Conservation (phyloP, 2,329 filamentous ascomycete genomes). For the Colletotrichum tabaci region DNA sequence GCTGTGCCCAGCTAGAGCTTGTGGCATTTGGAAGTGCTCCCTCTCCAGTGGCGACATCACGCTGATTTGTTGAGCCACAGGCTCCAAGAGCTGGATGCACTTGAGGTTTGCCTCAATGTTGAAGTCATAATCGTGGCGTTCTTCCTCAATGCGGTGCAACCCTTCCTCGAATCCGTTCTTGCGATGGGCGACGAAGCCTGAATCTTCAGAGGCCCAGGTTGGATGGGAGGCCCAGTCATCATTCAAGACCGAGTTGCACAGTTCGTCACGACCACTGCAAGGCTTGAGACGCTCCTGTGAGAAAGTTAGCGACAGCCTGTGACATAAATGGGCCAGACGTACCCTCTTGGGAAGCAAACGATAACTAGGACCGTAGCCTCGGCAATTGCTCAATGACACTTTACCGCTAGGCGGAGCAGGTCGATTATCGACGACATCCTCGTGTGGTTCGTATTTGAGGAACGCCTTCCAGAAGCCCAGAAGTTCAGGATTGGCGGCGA, state of each 20-base stretch:
- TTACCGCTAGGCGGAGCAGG: constrained; percentile 82
- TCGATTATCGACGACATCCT: constrained; percentile 84
- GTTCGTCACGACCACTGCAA: constrained; percentile 94
- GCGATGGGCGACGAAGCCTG: constrained; percentile 95
- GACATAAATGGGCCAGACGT: constrained; percentile 47
- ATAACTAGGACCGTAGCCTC: constrained; percentile 96
- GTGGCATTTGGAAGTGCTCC: constrained; percentile 82
- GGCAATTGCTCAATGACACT: constrained; percentile 95
- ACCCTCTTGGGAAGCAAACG: constrained; percentile 88
- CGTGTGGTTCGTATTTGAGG: constrained; percentile 82
- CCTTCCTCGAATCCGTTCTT: constrained; percentile 97
- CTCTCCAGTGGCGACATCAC: constrained; percentile 83
- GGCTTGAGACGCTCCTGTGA: constrained; percentile 84
- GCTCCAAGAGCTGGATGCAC: constrained; percentile 95
- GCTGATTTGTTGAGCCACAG: constrained; percentile 91
- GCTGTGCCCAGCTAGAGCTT: constrained; percentile 90
- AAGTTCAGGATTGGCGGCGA: constrained; percentile 90
- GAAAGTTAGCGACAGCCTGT: constrained; percentile 3
- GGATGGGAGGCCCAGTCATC: constrained; percentile 99
- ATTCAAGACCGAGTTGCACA: constrained; percentile 93
- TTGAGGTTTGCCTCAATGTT: constrained; percentile 96
- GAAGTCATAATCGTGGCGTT: constrained; percentile 98
- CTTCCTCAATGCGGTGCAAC: constrained; percentile 95
- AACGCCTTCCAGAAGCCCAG: constrained; percentile 90
- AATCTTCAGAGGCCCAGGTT: constrained; percentile 98